These are phyloP conservation scores for Rugosomyces carneus DNA, from an alignment of 1,284 basidiomycete genomes.

Conservation along the genomic window DNA sequence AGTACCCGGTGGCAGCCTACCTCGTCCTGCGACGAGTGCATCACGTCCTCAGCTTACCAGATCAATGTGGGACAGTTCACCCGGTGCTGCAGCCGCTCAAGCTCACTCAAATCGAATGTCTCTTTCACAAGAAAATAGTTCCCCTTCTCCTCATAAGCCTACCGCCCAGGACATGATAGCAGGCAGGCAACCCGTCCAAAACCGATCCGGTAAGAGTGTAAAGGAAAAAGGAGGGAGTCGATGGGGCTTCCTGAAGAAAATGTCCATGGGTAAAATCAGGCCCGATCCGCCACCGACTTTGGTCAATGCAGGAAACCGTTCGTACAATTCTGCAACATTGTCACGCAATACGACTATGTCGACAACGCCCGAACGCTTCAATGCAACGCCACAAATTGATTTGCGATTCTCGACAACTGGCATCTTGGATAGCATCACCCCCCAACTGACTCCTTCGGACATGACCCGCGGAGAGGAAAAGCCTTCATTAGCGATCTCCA, in stretches of 20 bases:
- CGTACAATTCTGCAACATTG: constrained; percentile 21
- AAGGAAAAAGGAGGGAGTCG: constrained; percentile 60
- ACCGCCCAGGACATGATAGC: constrained; percentile 20
- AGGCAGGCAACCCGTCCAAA: constrained; percentile 24
- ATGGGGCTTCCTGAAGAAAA: constrained; percentile 94
- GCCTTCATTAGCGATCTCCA: constrained; percentile 21
- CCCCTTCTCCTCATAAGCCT: constrained; percentile 16
- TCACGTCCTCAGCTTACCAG: constrained; percentile 42
- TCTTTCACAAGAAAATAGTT: constrained; percentile 13
- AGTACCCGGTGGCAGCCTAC: constrained; percentile 26
- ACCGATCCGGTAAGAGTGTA: constrained; percentile 33
- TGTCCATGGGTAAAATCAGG: constrained; percentile 88
- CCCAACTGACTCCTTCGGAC: constrained; percentile 28
- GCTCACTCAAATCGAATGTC: constrained; percentile 22
- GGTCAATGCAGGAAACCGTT: constrained; percentile 19
- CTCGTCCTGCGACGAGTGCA: constrained; percentile 25
- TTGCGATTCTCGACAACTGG: constrained; percentile 66
- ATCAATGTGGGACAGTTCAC: constrained; percentile 43
- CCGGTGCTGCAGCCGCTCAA: constrained; percentile 20
- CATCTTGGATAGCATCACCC: constrained; percentile 33
- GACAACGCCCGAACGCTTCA: constrained; percentile 25
- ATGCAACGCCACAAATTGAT: constrained; percentile 53
- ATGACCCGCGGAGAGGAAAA: constrained; percentile 26
- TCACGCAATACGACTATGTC: constrained; percentile 14
- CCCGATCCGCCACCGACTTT: constrained; percentile 43